Evolutionary conservation across 495 filamentous ascomycete species (phyloP), one percentile per base, ranked within the genome.

Genomic region (Penicillium cataractarum): DNA sequence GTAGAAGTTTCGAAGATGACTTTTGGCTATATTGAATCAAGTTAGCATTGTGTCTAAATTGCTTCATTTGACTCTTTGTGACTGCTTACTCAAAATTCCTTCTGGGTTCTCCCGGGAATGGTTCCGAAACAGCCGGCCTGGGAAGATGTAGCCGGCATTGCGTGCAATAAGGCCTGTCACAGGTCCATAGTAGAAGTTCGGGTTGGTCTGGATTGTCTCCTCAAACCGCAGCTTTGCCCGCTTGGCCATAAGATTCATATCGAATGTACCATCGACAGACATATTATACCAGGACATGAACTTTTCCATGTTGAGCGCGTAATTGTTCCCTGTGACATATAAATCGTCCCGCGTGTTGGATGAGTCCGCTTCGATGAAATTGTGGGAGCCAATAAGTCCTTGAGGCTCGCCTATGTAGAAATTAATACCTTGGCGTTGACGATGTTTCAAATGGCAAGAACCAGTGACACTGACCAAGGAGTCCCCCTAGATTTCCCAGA

Each of bases 351-450:
- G 78, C 0, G 82, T 83, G 9, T 84, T 77, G 37, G 84, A 87
- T 13, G 74, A 79, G 67, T 89, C 85, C 6, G 75, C 64, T 69
- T 88, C 85, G 64, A 82, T 82, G 33, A 83, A 82, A 67, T 82
- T 85, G 65, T 87, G 86, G 4, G 78, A 83, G 52, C 81, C 81
- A 46, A 74, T 76, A 6, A 88, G 70, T 22, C 84, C 83, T 46
- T 72, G 68, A 17, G 81, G 80, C 19, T 70, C 62, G 29, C 73
- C 73, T 75, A 40, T 2, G 48, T 8, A 31, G 29, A 17, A 35
- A 21, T 63, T 8, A 58, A 35, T 58, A 15, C n/a, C n/a, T n/a
- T n/a, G n/a, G n/a, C n/a, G n/a, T n/a, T n/a, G n/a, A n/a, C n/a
- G n/a, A n/a, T n/a, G n/a, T n/a, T 6, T 0, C 22, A 32, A 13